Evolutionary conservation across 805 yeast genomes (phyloP), one percentile per base, ranked within the genome.

Genomic region (Lipomyces yamadae): DNA sequence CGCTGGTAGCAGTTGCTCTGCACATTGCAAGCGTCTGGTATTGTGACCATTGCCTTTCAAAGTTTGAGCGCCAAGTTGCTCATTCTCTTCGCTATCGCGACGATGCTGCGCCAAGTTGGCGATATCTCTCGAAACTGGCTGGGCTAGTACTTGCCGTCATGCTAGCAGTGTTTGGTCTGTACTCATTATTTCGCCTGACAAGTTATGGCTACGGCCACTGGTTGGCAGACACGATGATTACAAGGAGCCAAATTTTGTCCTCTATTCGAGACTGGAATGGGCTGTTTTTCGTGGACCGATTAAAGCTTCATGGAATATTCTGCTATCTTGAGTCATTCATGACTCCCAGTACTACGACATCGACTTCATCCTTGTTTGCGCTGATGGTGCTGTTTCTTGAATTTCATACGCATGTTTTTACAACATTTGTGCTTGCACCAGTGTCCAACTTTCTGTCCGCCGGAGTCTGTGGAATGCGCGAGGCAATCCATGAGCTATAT

Each of bases 31-130:
- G 48, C 24, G 48, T 42, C 7, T 42, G 48, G 48, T 42, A 42
- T 42, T 42, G 48, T 24, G 48, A 42, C 48, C 48, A 42, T 42
- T 42, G 48, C n/a, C 48, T 42, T 42, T 42, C 48, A 42, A 42
- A 15, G 48, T 18, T 13, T 11, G 48, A 42, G 18, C 48, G 18
- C n/a, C 48, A 42, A 42, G 6, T 42, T 15, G 18, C n/a, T 42
- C 48, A 42, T n/a, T 42, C 18, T 42, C 24, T 42, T 24, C 48
- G 24, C 48, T 42, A 15, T 24, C 48, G 48, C 18, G 48, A n/a
- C 15, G 48, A 42, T n/a, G 18, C 48, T 11, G 48, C 10, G 18
- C 24, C 18, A 24, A 42, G 48, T 15, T 42, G 48, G 48, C 48
- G 48, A 42, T 24, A 24, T 8, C 24, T n/a, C 24, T 15, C 24